Base-by-base conservation (phyloP, 31 red algal species). In the Odonthalia washingtoniensis region DNA sequence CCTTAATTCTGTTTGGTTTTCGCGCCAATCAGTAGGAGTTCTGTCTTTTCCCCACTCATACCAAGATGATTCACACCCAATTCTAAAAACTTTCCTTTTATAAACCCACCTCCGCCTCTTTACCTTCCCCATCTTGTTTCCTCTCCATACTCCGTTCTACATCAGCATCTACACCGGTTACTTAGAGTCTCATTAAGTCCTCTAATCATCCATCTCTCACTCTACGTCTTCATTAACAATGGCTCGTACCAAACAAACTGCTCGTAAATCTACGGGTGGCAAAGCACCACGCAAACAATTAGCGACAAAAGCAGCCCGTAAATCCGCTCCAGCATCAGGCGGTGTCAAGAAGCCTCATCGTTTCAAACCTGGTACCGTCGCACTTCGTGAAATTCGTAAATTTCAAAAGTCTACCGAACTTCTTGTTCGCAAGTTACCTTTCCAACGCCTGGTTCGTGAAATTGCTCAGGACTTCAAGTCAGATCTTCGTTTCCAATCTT, bases 401-500 rank as follows among this genome's bases (percentile, higher is more conserved):
- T 97, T 88, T 72, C 95, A 97, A 85, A 97, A 97, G 82, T 83
- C 75, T 6, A 97, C 95, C 46, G 95, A 97, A 75, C 92, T 97
- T 36, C 83, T 97, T 27, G 94, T 97, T 70, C 95, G 95, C 31
- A 97, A 97, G 72, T 87, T 97, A 16, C 95, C 95, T 24, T 97
- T 97, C 87, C 95, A 97, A 67, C 91, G 95, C 24, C 81, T 97
- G 21, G 95, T 97, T 40, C 95, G 95, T 5, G 95, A 97, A 49
- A 97, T 97, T 80, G 95, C 95, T 1, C 95, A 97, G 74, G 95
- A 97, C 72, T 97, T 95, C 89, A 97, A 97, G 92, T 94, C 95
- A 21, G 95, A 97, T 72, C 82, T 97, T 17, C 95, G 95, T 37
- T 97, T 97, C 74, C 95, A 97, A 79, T 65, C 78, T 33, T 92